Evolutionary conservation across 805 yeast species (phyloP), one percentile per base, ranked within the genome.

Genomic region (Yarrowia yakushimensis): DNA sequence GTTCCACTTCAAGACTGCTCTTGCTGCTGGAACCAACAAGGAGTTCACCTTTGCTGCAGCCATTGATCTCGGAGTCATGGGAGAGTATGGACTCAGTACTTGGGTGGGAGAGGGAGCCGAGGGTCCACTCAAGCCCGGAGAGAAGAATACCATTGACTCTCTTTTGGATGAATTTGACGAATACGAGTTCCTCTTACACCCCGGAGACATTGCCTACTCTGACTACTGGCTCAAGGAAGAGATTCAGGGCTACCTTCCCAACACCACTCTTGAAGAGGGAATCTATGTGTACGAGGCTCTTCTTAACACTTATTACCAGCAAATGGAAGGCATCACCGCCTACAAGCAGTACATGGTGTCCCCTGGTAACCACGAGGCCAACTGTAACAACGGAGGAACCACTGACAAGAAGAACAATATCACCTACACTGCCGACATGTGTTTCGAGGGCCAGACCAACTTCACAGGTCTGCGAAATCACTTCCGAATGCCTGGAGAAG

Each of bases 171-270:
- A 41, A 37, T 23, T 57, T 12, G 68, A 68, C 62, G 62, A 66
- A 15, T 68, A 65, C 62, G 69, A 67, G 31, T 68, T 68, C 55
- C 48, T 67, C 20, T 67, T 69, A 66, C 72, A 69, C 54, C 67
- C 68, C 10, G 74, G 74, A 37, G 74, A 72, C 61, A 59, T 72
- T 52, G 72, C 71, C 22, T 72, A 72, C 50, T 72, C 74, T 12
- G 74, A 72, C 64, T 60, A 68, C 30, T 71, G 72, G 72, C 68
- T 71, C 41, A 50, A 65, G 41, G 70, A 68, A 62, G 55, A 48
- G 43, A 37, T 63, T 45, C 52, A 45, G 30, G 66, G 66, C 23
- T 63, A 66, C 62, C 41, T 65, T 22, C 63, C 63, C 17, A 28
- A 52, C 30, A 36, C 64, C 13, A 27, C 60, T 15, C 43, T 64